Evolutionary conservation across 345 rosid genomes (phyloP), one percentile per base, ranked within the genome.

Genomic region (Ceriops tagal): DNA sequence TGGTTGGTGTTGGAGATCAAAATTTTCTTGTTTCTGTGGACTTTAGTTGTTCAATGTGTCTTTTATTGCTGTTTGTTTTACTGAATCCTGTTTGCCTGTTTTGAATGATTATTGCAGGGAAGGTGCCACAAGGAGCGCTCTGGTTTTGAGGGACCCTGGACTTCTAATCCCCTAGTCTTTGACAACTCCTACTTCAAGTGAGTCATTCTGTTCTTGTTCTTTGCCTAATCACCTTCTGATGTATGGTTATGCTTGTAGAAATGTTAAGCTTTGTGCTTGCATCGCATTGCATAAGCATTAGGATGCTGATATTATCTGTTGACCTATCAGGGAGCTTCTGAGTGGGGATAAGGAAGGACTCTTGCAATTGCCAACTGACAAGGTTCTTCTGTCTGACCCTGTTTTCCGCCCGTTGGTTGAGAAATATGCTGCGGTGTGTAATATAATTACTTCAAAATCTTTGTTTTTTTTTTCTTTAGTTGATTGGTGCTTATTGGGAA

Each of bases 91-190:
- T 9, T 19, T 51, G 35, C 49, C 34, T 9, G 51, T 2, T 67
- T 43, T 18, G 43, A 63, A 53, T 58, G 53, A 35, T 21, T 55
- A 13, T 27, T 78, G 8, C 75, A 92, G 99, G 99, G 99, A 71
- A 85, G 91, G 75, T 82, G 90, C 83, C 99, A 95, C 89, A 90
- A 85, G 80, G 99, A 95, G 71, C 84, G 99, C 73, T 95, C 99
- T 72, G 99, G 99, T 55, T 92, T 92, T 69, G 99, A 92, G 75
- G 99, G 98, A 52, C 75, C 98, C 16, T 95, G 99, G 99, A 95
- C 99, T 6, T 0, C 71, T 24, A 92, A 95, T 71, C 99, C 97
- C 21, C 91, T 90, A 10, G 86, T 90, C 59, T 95, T 95, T 59
- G 98, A 95, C 70, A 95, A 92, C 85, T 71, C 93, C 57, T 95